These are phyloP conservation scores for Carex parvula DNA, from an alignment of 176 grass and related monocot genomes.

Conservation along the genomic window DNA sequence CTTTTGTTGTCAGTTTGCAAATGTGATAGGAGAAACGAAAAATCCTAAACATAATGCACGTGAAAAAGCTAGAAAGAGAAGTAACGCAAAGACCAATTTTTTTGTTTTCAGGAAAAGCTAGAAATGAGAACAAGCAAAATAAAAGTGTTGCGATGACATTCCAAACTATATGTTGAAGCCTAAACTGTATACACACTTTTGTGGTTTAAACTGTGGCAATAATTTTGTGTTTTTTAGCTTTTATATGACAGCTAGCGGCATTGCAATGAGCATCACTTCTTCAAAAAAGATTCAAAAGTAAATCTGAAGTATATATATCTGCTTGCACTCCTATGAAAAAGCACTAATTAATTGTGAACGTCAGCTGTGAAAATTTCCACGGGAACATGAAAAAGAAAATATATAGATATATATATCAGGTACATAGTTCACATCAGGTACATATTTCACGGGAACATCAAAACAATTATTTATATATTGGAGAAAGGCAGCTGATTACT, in stretches of 20 bases:
- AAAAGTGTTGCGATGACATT: too few relatives aligned
- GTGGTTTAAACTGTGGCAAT: neutral
- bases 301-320: neutral
- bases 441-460: neutral
- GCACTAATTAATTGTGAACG: neutral
- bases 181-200: neutral
- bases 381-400: neutral
- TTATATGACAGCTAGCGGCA: neutral
- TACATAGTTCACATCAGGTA: neutral
- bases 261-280: neutral
- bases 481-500: neutral
- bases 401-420: too few relatives aligned
- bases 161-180: too few relatives aligned
- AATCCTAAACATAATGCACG: neutral
- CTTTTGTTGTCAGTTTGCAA: neutral
- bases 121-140: too few relatives aligned
- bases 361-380: neutral
- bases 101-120: too few relatives aligned
- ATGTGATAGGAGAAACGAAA: neutral
- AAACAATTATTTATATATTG: neutral
- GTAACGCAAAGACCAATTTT: too few relatives aligned
- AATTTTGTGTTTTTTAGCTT: neutral
- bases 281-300: neutral
- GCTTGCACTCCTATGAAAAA: neutral
- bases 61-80: neutral